Evolutionary conservation across 2,329 filamentous ascomycete genomes (phyloP).

Genomic region (Cryphonectria radicalis): DNA sequence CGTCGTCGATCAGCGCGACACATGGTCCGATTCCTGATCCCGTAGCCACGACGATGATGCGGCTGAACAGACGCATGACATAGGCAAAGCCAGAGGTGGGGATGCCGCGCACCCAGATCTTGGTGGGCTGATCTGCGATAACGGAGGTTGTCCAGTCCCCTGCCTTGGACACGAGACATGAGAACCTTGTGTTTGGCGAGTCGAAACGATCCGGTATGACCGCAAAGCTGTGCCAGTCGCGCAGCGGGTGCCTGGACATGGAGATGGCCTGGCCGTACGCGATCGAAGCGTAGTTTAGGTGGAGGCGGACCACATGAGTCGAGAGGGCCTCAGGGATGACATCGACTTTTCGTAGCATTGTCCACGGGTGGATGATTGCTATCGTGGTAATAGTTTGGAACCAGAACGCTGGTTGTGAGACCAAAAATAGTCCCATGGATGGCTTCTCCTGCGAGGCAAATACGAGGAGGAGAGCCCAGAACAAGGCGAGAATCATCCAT

Average conservation of each 20-base stretch:
- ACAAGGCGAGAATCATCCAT: slow-evolving; percentile 63
- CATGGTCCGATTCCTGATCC: slow-evolving; percentile 68
- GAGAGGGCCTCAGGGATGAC: slow-evolving; percentile 64
- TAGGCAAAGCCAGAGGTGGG: slow-evolving; percentile 63
- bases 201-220: slow-evolving; percentile 53
- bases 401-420: slow-evolving; percentile 56
- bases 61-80: slow-evolving; percentile 59
- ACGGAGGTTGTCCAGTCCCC: slow-evolving; percentile 66
- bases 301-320: slow-evolving; percentile 62
- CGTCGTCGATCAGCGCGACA: slow-evolving; percentile 50
- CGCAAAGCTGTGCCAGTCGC: slow-evolving; percentile 64
- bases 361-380: slow-evolving; percentile 65
- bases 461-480: slow-evolving; percentile 39
- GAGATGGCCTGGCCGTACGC: slow-evolving; percentile 54
- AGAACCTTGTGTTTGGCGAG: slow-evolving; percentile 18
- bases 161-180: slow-evolving; percentile 58
- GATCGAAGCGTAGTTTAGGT: slow-evolving; percentile 57
- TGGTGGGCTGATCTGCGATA: slow-evolving; percentile 57
- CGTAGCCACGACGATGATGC: slow-evolving; percentile 63
- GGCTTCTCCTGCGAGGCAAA: slow-evolving; percentile 37
- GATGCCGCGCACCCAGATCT: slow-evolving; percentile 64
- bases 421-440: slow-evolving; percentile 35
- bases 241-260: slow-evolving; percentile 56
- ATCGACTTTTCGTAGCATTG: slow-evolving; percentile 60
- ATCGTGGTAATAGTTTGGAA: slow-evolving; percentile 58